Evolutionary conservation across 2,329 filamentous ascomycete genomes (phyloP).

Genomic region (Fusarium sp.): DNA sequence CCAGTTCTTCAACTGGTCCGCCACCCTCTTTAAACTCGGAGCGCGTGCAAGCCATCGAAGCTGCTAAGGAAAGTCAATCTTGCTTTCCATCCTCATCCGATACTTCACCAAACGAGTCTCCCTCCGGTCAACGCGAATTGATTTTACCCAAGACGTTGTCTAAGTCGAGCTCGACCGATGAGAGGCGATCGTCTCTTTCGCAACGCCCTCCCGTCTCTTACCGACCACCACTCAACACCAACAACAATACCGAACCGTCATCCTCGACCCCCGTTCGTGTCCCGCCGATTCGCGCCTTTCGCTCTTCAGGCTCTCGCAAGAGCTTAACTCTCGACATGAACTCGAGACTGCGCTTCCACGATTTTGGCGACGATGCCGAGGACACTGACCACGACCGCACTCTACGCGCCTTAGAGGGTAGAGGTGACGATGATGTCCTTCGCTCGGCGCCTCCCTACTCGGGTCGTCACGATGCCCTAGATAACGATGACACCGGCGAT

Average conservation of each 20-base stretch:
- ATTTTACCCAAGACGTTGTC: conserved; percentile 58
- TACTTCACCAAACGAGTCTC: conserved; percentile 38
- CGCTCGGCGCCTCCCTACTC: conserved; percentile 57
- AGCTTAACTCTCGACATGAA: conserved; percentile 66
- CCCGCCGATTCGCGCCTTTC: conserved; percentile 66
- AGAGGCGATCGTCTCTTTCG: conserved; percentile 55
- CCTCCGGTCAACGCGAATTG: conserved; percentile 60
- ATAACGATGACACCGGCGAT: conserved; percentile 66
- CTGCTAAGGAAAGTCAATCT: conserved; percentile 37
- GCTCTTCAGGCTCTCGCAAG: conserved; percentile 67
- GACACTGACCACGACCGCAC: conserved; percentile 62
- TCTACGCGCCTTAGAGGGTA: conserved; percentile 63
- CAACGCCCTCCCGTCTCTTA: conserved; percentile 63
- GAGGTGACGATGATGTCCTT: conserved; percentile 42
- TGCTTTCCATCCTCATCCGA: conserved; percentile 37
- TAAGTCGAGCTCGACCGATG: conserved; percentile 57
- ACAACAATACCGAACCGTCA: conserved; percentile 46
- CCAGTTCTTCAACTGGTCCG: conserved; percentile 48
- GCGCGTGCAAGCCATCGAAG: conserved; percentile 49
- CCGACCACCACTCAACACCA: conserved; percentile 53
- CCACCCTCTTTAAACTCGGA: conserved; percentile 49
- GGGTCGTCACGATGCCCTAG: conserved; percentile 47
- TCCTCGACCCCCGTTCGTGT: conserved; percentile 55
- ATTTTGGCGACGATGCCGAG: conserved; percentile 56
- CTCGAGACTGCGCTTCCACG: conserved; percentile 56